phyloP scores from a whole-genome alignment of 352 stramenopile species.

The Plasmopara muralis region DNA sequence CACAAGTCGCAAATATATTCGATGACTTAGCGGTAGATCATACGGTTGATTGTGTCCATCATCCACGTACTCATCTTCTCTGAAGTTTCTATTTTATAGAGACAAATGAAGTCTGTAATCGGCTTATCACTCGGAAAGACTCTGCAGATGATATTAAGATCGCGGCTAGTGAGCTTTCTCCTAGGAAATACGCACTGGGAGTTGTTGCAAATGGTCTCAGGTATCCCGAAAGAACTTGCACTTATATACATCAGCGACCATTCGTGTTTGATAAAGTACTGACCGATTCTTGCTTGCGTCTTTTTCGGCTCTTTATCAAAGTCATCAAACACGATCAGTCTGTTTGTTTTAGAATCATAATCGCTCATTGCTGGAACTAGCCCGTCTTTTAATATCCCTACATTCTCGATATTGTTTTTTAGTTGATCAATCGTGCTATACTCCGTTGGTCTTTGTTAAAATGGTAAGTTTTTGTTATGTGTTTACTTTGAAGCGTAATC shows the following conservation, averaged over 20 bases:
- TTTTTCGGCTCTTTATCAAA: too few relatives aligned
- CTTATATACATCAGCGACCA: background rate
- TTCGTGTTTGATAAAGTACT: background rate
- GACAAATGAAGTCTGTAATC: too few relatives aligned
- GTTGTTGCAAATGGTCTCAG: background rate
- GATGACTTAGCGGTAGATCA: too few relatives aligned
- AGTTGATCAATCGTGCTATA: background rate
- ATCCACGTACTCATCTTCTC: too few relatives aligned
- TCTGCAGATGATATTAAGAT: too few relatives aligned
- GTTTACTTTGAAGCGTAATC: background rate
- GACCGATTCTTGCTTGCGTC: background rate
- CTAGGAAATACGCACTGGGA: background rate
- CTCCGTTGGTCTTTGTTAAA: conserved; percentile 1
- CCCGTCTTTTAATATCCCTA: background rate
- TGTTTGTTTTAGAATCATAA: background rate
- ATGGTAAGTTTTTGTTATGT: background rate
- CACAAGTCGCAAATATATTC: too few relatives aligned
- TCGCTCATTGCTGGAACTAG: background rate
- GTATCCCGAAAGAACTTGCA: background rate
- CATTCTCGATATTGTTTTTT: conserved; percentile 1
- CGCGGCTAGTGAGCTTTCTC: background rate
- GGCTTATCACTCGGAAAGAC: too few relatives aligned
- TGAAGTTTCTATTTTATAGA: too few relatives aligned
- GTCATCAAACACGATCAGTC: background rate
- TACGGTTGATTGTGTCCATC: too few relatives aligned